These are phyloP conservation scores for Neocatenulostroma microsporum DNA, from an alignment of 2,329 filamentous ascomycete genomes.

Conservation along the genomic window DNA sequence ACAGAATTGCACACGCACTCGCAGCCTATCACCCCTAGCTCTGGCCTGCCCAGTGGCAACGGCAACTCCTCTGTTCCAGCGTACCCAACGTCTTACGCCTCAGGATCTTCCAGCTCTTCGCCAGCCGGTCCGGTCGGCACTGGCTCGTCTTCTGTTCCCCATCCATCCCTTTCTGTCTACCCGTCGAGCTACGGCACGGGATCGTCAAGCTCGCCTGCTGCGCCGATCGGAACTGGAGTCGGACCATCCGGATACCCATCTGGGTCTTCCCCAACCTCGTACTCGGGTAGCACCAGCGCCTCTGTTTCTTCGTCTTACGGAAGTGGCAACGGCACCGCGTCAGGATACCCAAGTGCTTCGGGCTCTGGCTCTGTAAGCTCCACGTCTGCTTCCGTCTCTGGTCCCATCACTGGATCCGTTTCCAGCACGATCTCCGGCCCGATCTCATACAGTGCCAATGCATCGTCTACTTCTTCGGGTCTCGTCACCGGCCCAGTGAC, in stretches of 20 bases:
- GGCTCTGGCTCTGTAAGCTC: background rate
- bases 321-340: background rate
- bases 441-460: background rate
- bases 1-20: slow-evolving; percentile 4
- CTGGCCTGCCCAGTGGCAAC: background rate
- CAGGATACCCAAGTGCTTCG: background rate
- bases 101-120: background rate
- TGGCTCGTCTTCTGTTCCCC: background rate
- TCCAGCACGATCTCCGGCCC: background rate
- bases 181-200: no score
- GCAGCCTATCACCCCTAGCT: background rate
- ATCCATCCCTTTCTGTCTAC: background rate
- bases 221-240: no score
- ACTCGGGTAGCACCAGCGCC: no score
- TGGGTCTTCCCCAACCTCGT: background rate
- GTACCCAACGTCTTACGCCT: background rate
- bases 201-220: no score
- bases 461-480: no score
- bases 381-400: background rate
- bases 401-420: background rate
- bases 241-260: no score
- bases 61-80: background rate
- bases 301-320: no score
- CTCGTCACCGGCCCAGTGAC: no score
- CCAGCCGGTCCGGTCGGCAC: background rate